A percentile compares a stretch with the other conserved stretches of the same genome.
These are phyloP conservation scores for Ophiocordyceps camponoti-rufipedis DNA, from an alignment of 2,329 filamentous ascomycete genomes.

Conservation along the genomic window DNA sequence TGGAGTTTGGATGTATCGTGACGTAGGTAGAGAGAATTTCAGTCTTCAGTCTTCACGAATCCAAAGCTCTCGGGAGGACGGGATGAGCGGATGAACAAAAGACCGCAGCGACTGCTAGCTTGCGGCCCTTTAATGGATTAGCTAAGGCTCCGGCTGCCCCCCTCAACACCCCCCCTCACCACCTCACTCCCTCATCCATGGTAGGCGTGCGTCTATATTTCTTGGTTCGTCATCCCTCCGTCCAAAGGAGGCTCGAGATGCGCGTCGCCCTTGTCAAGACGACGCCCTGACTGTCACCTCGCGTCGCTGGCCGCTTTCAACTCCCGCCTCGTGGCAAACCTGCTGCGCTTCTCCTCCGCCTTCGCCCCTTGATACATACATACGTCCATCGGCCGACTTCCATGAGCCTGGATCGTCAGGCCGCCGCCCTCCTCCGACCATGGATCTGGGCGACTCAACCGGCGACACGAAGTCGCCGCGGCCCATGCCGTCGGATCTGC, in stretches of 20 bases:
- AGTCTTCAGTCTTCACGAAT: no score
- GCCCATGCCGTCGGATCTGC: slow-evolving; percentile 64
- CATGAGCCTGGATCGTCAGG: slow-evolving; percentile 15
- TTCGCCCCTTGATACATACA: background rate
- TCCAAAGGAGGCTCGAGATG: background rate
- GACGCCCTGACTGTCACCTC: background rate
- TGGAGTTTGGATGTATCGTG: no score
- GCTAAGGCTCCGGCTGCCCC: background rate
- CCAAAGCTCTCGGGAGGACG: no score
- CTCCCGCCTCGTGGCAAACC: background rate
- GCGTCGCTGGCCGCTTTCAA: background rate
- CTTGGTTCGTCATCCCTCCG: background rate
- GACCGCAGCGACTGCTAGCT: background rate
- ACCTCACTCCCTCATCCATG: background rate
- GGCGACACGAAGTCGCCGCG: slow-evolving; percentile 25
- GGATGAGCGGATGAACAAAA: background rate
- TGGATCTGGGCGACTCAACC: slow-evolving; percentile 38
- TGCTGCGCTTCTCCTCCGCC: background rate
- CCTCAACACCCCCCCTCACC: no score
- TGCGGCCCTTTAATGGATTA: background rate
- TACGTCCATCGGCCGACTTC: slow-evolving; percentile 4
- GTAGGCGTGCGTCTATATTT: background rate
- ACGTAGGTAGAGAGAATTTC: no score
- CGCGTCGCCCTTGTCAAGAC: background rate
- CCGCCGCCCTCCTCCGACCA: slow-evolving; percentile 24